phyloP scores from a whole-genome alignment of 257 asterid species.

The Nicotiana otophora region DNA sequence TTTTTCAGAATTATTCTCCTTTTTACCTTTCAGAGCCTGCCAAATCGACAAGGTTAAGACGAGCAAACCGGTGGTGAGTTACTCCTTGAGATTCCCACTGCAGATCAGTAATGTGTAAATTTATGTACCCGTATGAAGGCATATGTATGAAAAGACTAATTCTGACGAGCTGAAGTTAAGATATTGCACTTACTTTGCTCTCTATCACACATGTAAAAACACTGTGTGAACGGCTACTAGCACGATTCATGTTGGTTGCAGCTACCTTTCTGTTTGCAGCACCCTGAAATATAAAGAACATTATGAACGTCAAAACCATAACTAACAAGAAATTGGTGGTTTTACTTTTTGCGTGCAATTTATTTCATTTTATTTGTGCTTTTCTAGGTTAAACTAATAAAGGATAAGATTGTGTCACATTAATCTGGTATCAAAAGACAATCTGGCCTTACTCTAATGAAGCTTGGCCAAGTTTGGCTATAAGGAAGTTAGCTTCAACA shows the following conservation, averaged over 20 bases:
- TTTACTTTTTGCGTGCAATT: not conserved
- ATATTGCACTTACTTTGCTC: constrained; percentile 62
- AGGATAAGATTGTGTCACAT: not conserved
- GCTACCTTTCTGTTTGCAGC: constrained; percentile 95
- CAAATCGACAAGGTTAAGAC: constrained; percentile 92
- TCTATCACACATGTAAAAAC: constrained; percentile 90
- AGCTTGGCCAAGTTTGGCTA: not conserved
- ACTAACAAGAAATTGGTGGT: not conserved
- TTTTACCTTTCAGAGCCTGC: constrained; percentile 97
- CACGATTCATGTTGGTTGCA: constrained; percentile 93
- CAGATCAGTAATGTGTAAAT: not conserved
- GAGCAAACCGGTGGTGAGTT: constrained; percentile 87
- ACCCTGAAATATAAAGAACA: constrained; percentile 52
- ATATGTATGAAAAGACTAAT: constrained; percentile 12
- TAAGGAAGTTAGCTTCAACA: not conserved
- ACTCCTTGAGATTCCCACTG: constrained; percentile 95
- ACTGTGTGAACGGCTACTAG: constrained; percentile 99
- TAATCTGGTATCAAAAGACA: constrained; percentile 1
- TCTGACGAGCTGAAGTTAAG: not conserved
- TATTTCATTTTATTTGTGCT: not conserved
- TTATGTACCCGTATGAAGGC: constrained; percentile 4
- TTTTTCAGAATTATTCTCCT: not conserved
- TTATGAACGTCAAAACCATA: not conserved
- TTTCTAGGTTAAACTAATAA: not conserved
- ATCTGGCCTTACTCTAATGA: not conserved